Base-by-base conservation (phyloP, 257 asterid genomes). In the Petrea volubilis region DNA sequence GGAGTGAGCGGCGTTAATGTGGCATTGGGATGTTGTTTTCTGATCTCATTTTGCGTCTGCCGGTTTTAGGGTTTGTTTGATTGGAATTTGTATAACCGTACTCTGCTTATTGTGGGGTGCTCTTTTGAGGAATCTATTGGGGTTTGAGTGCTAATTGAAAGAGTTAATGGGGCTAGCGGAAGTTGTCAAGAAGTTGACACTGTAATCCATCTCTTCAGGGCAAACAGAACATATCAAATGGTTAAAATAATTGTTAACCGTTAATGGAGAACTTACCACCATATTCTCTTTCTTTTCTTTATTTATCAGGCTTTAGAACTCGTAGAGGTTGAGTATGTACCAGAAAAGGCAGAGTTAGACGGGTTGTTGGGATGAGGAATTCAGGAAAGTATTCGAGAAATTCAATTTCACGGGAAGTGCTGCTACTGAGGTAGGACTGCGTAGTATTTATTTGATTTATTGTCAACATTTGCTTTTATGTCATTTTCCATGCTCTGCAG, bases 261-360 rank as follows among this genome's bases (percentile, higher is more conserved):
- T 31, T 49, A 6, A 52, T 14, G 5, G 44, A 14, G 34, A 47
- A 67, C 60, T 72, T 38, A 52, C 40, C 66, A 12, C 34, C 57
- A n/a, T 43, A 28, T 72, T 31, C 41, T 68, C 20, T 40, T 75
- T 56, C 7, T 36, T 36, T 51, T 70, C 66, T 9, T 60, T 59
- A 38, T 65, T 36, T 28, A 5, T 43, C 80, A 91, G 97, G 76
- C 50, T 43, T 47, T 79, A 66, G 94, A 78, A 79, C 86, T 57
- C n/a, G 96, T 94, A 66, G 99, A 86, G 83, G 79, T 91, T 69
- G 99, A 94, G 78, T 94, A 87, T 84, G 90, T 94, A 11, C 97
- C 97, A 27, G 99, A 94, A 62, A 88, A 81, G 80, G 95, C 90
- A 5, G 96, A 88, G 64, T 74, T 91, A 47, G 90, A 82, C 60